Evolutionary conservation across 108 stramenopile genomes (phyloP).

Genomic region (Fistulifera solaris): DNA sequence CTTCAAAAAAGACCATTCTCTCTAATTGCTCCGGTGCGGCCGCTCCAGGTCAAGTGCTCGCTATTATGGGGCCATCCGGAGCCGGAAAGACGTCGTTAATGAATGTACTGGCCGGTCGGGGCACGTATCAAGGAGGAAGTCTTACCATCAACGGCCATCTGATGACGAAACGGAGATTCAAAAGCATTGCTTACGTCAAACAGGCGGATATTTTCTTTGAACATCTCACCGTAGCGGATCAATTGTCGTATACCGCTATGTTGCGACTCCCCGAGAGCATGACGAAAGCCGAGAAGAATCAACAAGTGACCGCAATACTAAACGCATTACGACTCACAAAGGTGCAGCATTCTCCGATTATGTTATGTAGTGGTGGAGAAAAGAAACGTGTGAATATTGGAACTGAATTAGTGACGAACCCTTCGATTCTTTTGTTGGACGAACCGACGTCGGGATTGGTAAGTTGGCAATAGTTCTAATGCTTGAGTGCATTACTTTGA

Average conservation of each 20-base stretch:
- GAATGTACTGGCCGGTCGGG: slow-evolving; percentile 51
- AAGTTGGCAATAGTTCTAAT: no score
- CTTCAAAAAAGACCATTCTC: slow-evolving; percentile 33
- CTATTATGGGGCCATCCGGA: slow-evolving; percentile 71
- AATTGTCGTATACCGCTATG: slow-evolving; percentile 60
- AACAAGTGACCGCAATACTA: slow-evolving; percentile 49
- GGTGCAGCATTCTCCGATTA: slow-evolving; percentile 52
- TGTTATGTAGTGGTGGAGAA: slow-evolving; percentile 67
- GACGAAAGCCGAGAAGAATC: slow-evolving; percentile 27
- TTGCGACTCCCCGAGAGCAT: slow-evolving; percentile 34
- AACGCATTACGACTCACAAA: slow-evolving; percentile 38
- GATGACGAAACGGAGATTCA: slow-evolving; percentile 41
- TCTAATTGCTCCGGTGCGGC: slow-evolving; percentile 52
- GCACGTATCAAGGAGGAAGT: slow-evolving; percentile 31
- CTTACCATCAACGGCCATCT: slow-evolving; percentile 43
- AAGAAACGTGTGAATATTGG: slow-evolving; percentile 78
- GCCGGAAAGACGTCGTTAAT: slow-evolving; percentile 56
- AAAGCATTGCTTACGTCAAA: slow-evolving; percentile 61
- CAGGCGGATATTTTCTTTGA: slow-evolving; percentile 68
- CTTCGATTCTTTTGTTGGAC: slow-evolving; percentile 57
- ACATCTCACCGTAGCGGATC: slow-evolving; percentile 68
- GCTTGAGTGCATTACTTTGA: background rate
- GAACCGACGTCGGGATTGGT: slow-evolving; percentile 50
- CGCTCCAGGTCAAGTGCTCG: slow-evolving; percentile 50
- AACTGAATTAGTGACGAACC: slow-evolving; percentile 63